Evolutionary conservation across 371 early-diverging fungal species (phyloP), one percentile per base, ranked within the genome.

Genomic region (Syncephalastrum contaminatum): DNA sequence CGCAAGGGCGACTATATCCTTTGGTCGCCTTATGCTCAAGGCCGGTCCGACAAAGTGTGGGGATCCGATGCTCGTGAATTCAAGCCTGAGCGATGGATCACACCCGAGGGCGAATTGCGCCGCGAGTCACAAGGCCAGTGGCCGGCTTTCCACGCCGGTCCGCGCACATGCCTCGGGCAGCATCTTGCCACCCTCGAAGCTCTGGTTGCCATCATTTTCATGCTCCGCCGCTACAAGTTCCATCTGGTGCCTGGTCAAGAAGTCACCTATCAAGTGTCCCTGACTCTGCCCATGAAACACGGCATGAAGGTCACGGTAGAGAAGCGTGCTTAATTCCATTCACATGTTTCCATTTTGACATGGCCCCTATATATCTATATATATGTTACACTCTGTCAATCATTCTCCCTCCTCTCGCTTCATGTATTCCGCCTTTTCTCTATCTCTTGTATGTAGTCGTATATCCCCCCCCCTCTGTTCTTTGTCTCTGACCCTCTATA

Each of bases 21-120:
- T 13, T 86, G 80, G 83, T 60, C 62, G 4, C 64, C 82, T 4
- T 84, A 77, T 59, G 72, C 73, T 16, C 73, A 77, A 66, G 88
- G 84, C 8, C 77, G 84, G 14, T 60, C 61, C n/a, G 66, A 69
- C 4, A 57, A 53, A 0, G 56, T 85, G 24, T 88, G 88, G 88
- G 86, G 87, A 8, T 62, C 69, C 1, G 77, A 86, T 56, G 85
- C 84, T 13, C 56, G 52, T 16, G 68, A 80, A 39, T 88, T 83
- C 64, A 67, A 62, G 15, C 88, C 88, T 0, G 81, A 81, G 43
- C 73, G 88, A n/a, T 88, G 86, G 86, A 57, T 67, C 21, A 58
- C 39, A 12, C 45, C 51, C 3, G 62, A 69, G 5, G 60, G 72
- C 24, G 63, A 70, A 40, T 51, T 66, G 2, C 53, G 55, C 5